These are phyloP conservation scores for Penicillium odoratum DNA, from an alignment of 495 filamentous ascomycete genomes.

Conservation along the genomic window DNA sequence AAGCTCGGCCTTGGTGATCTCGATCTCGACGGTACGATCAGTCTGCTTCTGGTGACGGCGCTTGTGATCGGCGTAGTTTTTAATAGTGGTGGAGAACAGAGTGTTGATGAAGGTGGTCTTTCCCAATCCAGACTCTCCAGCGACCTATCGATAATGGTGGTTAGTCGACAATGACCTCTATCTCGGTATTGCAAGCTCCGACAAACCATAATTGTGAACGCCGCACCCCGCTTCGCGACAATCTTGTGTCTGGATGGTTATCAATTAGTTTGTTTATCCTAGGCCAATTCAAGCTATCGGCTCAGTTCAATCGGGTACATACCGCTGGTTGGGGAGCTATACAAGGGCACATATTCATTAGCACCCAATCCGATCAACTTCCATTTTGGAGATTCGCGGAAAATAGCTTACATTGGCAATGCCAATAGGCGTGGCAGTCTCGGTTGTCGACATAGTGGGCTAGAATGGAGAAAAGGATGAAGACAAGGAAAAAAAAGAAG, in stretches of 20 bases:
- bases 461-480: conserved; percentile 20
- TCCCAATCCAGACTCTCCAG: conserved; percentile 96
- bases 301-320: conserved; percentile 27
- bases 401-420: conserved; percentile 84
- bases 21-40: conserved; percentile 99
- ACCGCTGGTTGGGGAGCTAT: conserved; percentile 87
- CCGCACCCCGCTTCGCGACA: conserved; percentile 96
- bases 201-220: conserved; percentile 97
- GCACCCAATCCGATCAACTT: conserved; percentile 3
- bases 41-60: conserved; percentile 97
- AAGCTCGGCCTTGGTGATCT: conserved; percentile 98
- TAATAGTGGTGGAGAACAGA: conserved; percentile 98
- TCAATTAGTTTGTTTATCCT: conserved; percentile 33
- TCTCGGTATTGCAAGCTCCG: conserved; percentile 11
- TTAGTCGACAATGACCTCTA: conserved; percentile 30
- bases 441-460: conserved; percentile 71
- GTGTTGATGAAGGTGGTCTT: conserved; percentile 99
- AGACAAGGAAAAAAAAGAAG: conserved; percentile 15
- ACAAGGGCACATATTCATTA: conserved; percentile 23
- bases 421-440: conserved; percentile 92
- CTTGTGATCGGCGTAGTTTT: conserved; percentile 99
- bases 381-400: conserved; percentile 6
- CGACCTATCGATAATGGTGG: conserved; percentile 60
- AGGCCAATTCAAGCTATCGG: conserved; percentile 11
- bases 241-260: conserved; percentile 81